Evolutionary conservation across 148 eudicot genomes (phyloP).

Genomic region (Agrostemma githago): DNA sequence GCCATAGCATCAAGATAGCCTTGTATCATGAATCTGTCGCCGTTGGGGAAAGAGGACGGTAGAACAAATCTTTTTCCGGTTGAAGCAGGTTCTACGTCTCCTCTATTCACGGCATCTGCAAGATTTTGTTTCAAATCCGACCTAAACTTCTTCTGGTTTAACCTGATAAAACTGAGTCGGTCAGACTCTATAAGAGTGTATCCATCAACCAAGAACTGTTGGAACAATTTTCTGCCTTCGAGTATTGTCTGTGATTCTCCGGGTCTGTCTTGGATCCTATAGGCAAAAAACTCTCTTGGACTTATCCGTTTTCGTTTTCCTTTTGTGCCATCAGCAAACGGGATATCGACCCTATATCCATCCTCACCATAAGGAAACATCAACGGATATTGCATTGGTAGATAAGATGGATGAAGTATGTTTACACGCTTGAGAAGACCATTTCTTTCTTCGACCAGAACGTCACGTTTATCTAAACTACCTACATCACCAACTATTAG

Average conservation of each 20-base stretch:
- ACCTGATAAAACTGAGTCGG: too few relatives aligned
- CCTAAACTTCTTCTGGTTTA: too few relatives aligned
- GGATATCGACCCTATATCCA: too few relatives aligned
- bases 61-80: not conserved
- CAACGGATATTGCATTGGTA: not conserved
- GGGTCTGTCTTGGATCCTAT: not conserved
- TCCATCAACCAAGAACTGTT: not conserved
- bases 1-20: conserved; percentile 7
- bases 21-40: not conserved
- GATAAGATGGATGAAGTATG: not conserved
- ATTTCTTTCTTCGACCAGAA: not conserved
- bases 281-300: not conserved
- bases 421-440: not conserved
- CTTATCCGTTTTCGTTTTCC: not conserved
- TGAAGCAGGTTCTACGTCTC: not conserved
- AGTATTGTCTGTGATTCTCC: not conserved
- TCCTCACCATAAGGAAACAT: too few relatives aligned
- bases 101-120: not conserved
- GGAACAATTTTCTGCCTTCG: not conserved
- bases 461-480: not conserved
- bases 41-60: not conserved
- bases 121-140: too few relatives aligned
- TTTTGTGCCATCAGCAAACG: not conserved
- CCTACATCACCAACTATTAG: not conserved
- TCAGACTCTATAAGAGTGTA: not conserved